These are phyloP conservation scores for Coprinopsis strossmayeri DNA, from an alignment of 768 basidiomycete genomes.

Conservation along the genomic window DNA sequence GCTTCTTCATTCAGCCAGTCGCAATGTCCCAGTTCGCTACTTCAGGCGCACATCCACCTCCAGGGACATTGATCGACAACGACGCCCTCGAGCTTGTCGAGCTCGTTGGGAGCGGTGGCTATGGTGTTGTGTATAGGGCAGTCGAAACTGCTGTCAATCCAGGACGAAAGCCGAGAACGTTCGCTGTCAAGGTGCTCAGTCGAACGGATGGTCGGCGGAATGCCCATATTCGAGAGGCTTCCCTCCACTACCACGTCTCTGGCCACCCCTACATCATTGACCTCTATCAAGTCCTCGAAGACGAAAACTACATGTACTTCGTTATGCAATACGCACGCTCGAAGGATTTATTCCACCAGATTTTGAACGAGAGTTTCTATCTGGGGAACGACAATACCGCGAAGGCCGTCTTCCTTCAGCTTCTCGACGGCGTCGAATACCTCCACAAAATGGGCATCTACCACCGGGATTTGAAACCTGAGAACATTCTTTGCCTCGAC, in stretches of 20 bases:
- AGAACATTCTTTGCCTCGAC: constrained; percentile 87
- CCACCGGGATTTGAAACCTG: constrained; percentile 96
- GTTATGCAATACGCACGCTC: constrained; percentile 91
- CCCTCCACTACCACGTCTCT: constrained; percentile 68
- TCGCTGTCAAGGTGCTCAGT: constrained; percentile 89
- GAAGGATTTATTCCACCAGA: constrained; percentile 91
- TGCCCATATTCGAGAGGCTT: constrained; percentile 85
- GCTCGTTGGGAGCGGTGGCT: constrained; percentile 88
- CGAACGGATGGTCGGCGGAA: constrained; percentile 51
- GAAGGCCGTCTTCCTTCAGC: constrained; percentile 85
- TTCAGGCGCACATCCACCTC: constrained; percentile 33
- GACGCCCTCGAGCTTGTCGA: constrained; percentile 77
- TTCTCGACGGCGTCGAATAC: constrained; percentile 89
- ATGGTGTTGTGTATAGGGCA: constrained; percentile 92
- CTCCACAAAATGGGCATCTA: constrained; percentile 90
- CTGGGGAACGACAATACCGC: constrained; percentile 81
- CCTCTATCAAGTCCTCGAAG: constrained; percentile 83
- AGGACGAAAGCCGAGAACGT: constrained; percentile 39
- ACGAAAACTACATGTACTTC: constrained; percentile 75
- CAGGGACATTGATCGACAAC: constrained; percentile 81
- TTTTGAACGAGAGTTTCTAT: constrained; percentile 70
- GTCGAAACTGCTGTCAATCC: constrained; percentile 46
- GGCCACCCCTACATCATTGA: constrained; percentile 80
- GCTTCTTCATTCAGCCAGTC: no score
- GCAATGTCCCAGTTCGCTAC: constrained; percentile 19